A percentile compares a stretch with the other conserved stretches of the same genome.
These are phyloP conservation scores for Sugiyamaella smithiae DNA, from an alignment of 805 yeast species.

Conservation along the genomic window DNA sequence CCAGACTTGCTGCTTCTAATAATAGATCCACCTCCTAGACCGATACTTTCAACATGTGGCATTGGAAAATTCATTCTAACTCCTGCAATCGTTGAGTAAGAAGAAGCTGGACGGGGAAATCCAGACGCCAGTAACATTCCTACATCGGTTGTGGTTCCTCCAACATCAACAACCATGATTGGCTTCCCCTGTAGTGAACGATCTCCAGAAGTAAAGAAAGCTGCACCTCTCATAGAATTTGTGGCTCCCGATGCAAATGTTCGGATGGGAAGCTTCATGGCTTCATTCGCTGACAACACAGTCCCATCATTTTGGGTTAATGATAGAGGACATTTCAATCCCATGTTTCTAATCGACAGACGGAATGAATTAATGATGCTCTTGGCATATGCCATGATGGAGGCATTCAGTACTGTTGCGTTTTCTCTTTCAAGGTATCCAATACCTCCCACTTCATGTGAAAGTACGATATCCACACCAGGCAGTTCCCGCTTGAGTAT, in stretches of 20 bases:
- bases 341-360: conserved; percentile 36
- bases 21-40: conserved; percentile 40
- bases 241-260: conserved; percentile 50
- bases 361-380: conserved; percentile 41
- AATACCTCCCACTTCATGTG: conserved; percentile 42
- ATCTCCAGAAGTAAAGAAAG: conserved; percentile 38
- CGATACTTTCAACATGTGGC: conserved; percentile 50
- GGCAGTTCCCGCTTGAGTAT: conserved; percentile 37
- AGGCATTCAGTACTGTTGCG: conserved; percentile 45
- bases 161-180: conserved; percentile 45
- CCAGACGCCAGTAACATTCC: conserved; percentile 46
- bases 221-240: conserved; percentile 30
- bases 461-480: conserved; percentile 36
- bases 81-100: conserved; percentile 46
- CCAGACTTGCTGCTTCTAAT: conserved; percentile 27
- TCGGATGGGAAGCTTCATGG: conserved; percentile 41
- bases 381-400: conserved; percentile 35
- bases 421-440: conserved; percentile 47
- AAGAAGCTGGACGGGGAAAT: conserved; percentile 47
- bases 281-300: conserved; percentile 40
- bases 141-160: conserved; percentile 54
- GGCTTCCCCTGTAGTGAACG: conserved; percentile 24
- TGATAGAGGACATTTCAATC: conserved; percentile 39
- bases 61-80: conserved; percentile 47
- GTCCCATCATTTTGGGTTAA: conserved; percentile 50